Evolutionary conservation across 164 flowering plant genomes (phyloP), one percentile per base, ranked within the genome.

Genomic region (Magnolia sinica): DNA sequence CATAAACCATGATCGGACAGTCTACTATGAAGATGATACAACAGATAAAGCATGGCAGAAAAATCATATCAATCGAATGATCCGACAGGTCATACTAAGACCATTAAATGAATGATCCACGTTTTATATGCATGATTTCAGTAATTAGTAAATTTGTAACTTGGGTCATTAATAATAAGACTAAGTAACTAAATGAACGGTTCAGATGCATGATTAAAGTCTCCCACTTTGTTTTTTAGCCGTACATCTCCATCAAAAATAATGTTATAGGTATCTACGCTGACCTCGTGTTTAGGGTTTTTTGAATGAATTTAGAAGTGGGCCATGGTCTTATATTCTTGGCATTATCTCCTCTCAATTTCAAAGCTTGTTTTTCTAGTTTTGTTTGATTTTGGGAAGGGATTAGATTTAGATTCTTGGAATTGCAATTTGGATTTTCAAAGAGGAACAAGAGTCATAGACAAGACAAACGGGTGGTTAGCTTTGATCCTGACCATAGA

Each of bases 181-280:
- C 45, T 37, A 37, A 37, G 6, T 37, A 3, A 37, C 45, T 37
- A 9, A 14, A 55, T 55, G 59, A 55, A 55, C 59, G 59, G 59
- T 55, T 9, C 59, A 14, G 59, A 55, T 55, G 59, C 16, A 14
- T 4, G 59, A 55, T 7, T 55, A 1, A 14, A 55, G 11, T 55
- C 9, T 5, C 59, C 11, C 59, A 11, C 16, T 55, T 55, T 55
- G 16, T 55, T 55, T 55, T 1, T 73, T 59, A 58, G 50, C 51
- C 20, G 23, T 70, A 49, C 16, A 45, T 49, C 23, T 8, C 11
- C 10, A 50, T 45, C 13, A 10, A 49, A n/a, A 58, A 70, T 49
- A 49, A 29, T 49, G 52, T 18, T 73, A 37, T 73, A 4, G 74
- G 66, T 58, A 16, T 73, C 66, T 59, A 73, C 75, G 75, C 75